Base-by-base conservation (phyloP, 2,329 filamentous ascomycete species). In the Trichoderma endophyticum region DNA sequence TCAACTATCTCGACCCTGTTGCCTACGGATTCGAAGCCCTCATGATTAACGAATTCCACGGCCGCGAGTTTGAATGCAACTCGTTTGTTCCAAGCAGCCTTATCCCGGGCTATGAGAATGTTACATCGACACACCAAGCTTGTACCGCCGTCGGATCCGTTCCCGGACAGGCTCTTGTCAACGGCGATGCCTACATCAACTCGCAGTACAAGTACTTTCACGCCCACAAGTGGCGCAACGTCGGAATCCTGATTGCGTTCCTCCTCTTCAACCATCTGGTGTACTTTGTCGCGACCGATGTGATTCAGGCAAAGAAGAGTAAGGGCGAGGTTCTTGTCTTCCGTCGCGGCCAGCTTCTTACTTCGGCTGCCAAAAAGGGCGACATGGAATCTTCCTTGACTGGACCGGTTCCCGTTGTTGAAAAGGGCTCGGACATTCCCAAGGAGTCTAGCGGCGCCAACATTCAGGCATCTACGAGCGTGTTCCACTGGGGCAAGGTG, bases 11-110 rank as follows among this genome's bases (percentile, higher is more conserved):
- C 59, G 86, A 92, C 69, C 89, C 90, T 1, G 86, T 92, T 18
- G 86, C 86, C 0, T 92, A 92, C 74, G 89, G 85, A 0, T 93
- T 92, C 76, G 90, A 92, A 75, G 83, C 86, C 0, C 81, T 92
- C 39, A 89, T 91, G 87, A 82, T 88, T 71, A 92, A 92, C 78
- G 91, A 93, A 77, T 93, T 93, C 73, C 71, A 75, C 30, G 74
- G 74, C 15, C 78, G 79, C 6, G 71, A 77, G 39, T 81, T 76
- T 39, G 72, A 75, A 1, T 80, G 79, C 36, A 73, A 84, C 1
- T 21, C 43, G 2, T 71, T 66, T 6, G 69, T 65, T 2, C 59
- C 69, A 3, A 76, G 60, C 2, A 78, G 79, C 34, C 77, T 82
- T 2, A 81, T 81, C 0, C 30, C 73, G 3, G 76, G 73, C 0